Conservation (phyloP, 148 eudicot genomes). For the Agrostemma githago region DNA sequence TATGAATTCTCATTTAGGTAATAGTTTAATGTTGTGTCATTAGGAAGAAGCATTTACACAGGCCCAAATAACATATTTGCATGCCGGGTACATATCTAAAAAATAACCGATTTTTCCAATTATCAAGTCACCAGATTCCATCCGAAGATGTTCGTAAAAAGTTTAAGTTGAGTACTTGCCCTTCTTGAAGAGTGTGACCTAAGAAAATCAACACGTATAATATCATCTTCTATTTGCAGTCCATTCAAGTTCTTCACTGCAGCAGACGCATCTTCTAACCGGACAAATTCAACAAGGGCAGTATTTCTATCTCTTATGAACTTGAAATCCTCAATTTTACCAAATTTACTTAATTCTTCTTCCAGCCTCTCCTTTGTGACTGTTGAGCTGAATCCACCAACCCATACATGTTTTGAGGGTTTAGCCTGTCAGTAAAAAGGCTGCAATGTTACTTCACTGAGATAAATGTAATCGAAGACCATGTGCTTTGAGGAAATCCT, state of each 20-base stretch:
- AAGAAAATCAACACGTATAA: slow-evolving; percentile 80
- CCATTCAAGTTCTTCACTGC: slow-evolving; percentile 74
- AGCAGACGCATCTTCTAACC: slow-evolving; percentile 74
- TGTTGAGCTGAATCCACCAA: slow-evolving; percentile 69
- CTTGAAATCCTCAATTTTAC: slow-evolving; percentile 74
- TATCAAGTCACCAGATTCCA: background rate
- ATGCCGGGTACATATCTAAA: background rate
- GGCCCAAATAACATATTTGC: background rate
- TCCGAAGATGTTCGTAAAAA: background rate
- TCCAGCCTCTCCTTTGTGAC: slow-evolving; percentile 68
- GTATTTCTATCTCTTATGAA: slow-evolving; percentile 72
- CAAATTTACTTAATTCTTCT: slow-evolving; percentile 65
- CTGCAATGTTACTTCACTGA: background rate
- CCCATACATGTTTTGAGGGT: slow-evolving; percentile 90
- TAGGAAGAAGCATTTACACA: background rate
- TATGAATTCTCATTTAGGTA: background rate
- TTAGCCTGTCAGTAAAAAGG: slow-evolving; percentile 56
- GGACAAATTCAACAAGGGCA: slow-evolving; percentile 67
- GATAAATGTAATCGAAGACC: background rate
- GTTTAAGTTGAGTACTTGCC: slow-evolving; percentile 39
- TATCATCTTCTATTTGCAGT: slow-evolving; percentile 53
- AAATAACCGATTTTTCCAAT: background rate
- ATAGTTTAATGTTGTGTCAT: background rate
- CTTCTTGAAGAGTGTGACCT: slow-evolving; percentile 65
- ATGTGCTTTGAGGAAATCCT: background rate